Evolutionary conservation across 306 rosid species (phyloP), one percentile per base, ranked within the genome.

Genomic region (Quercus alba): DNA sequence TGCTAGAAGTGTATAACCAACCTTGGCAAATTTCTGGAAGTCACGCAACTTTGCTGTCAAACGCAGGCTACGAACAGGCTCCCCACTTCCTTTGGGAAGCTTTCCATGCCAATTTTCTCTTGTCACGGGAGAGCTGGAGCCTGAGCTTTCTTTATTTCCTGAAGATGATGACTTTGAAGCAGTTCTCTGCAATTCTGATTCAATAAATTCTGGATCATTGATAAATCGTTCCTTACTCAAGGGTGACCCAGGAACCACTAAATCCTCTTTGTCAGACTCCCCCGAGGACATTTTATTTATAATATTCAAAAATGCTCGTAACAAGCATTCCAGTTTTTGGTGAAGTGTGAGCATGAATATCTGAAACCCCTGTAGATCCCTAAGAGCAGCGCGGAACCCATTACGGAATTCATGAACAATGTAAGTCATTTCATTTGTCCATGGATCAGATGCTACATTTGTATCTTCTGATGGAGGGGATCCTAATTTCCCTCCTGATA

Each of bases 11-110:
- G 55, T 49, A 46, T 63, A 61, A 82, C 87, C 67, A 70, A 95
- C 99, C 97, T 95, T 95, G 77, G 98, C 96, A 85, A 80, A 87
- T 87, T 86, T 95, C 20, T 95, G 84, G 59, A 93, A 93, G 84
- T 95, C 98, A 56, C 98, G 97, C 61, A 95, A 94, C 85, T 90
- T 91, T 83, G 97, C 81, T 78, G 99, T 93, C 89, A 95, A 87
- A 49, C 97, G 94, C 72, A 95, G 92, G 88, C 87, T 80, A 73
- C 93, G 92, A 62, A 78, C 80, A 51, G 88, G 82, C 81, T 95
- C 99, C n/a, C 84, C 93, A 82, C 87, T 83, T 76, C 96, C 98
- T 89, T 73, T 93, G 78, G n/a, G 64, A 75, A 73, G 78, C 85
- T 85, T 95, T 80, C 97, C 97, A 31, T 91, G 91, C 86, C 92